These are phyloP conservation scores for Teunomyces funiuensis DNA, from an alignment of 805 yeast genomes.

Conservation along the genomic window DNA sequence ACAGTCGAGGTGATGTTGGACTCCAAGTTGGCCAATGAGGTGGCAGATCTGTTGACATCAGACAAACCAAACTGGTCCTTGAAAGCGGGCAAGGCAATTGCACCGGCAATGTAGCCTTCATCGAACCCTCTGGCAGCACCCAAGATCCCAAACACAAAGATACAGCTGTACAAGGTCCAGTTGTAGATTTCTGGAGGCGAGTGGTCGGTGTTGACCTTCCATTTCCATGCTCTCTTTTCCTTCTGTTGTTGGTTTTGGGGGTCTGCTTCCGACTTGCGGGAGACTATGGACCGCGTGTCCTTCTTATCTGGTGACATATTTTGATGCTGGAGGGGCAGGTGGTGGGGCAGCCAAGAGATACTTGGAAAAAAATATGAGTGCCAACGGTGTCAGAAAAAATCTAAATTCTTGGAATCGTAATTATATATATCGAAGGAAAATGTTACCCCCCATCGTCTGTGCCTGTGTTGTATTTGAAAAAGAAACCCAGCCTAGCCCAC, in stretches of 20 bases:
- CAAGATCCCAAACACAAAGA: conserved; percentile 22
- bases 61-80: conserved; percentile 17
- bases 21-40: conserved; percentile 18
- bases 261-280: conserved; percentile 3
- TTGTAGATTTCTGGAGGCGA: conserved; percentile 24
- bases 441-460: neutral
- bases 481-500: neutral
- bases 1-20: conserved; percentile 27
- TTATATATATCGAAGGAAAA: neutral
- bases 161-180: conserved; percentile 19
- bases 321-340: neutral
- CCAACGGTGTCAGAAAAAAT: neutral
- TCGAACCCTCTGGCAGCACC: conserved; percentile 27
- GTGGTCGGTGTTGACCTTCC: conserved; percentile 15
- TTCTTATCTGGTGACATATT: conserved; percentile 7
- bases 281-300: conserved; percentile 6
- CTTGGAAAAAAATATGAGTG: neutral
- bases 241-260: neutral
- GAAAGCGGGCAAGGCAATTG: conserved; percentile 20
- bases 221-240: conserved; percentile 15
- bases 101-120: conserved; percentile 24
- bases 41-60: conserved; percentile 16
- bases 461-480: neutral
- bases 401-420: neutral
- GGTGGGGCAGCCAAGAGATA: conserved; percentile 5